phyloP scores from a whole-genome alignment of 2,329 filamentous ascomycete genomes.

The Claviceps quebecensis region DNA sequence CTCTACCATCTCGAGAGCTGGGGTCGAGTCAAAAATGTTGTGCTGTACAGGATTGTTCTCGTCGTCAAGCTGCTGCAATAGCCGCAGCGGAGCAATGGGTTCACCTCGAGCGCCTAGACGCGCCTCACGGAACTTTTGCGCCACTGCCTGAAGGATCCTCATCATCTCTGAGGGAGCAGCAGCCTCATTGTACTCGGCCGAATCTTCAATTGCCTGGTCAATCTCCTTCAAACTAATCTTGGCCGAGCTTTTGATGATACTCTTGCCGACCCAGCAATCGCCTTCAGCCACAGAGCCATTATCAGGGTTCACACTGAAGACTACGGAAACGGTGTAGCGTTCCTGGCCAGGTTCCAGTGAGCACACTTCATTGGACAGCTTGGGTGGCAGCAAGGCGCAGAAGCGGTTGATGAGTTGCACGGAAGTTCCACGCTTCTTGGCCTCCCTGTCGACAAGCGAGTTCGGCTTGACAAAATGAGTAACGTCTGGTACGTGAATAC shows the following conservation, averaged over 20 bases:
- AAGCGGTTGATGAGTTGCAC: slow-evolving; percentile 86
- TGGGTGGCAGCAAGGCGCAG: slow-evolving; percentile 77
- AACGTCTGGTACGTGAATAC: slow-evolving; percentile 88
- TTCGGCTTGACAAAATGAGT: slow-evolving; percentile 95
- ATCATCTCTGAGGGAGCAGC: slow-evolving; percentile 63
- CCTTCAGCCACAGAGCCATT: slow-evolving; percentile 69
- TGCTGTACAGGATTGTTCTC: slow-evolving; percentile 95
- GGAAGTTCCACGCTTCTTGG: slow-evolving; percentile 92
- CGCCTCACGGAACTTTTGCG: slow-evolving; percentile 80
- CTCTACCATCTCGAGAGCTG: slow-evolving; percentile 84
- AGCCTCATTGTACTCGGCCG: slow-evolving; percentile 45
- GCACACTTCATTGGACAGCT: slow-evolving; percentile 75
- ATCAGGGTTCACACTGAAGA: slow-evolving; percentile 77
- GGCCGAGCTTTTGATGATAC: slow-evolving; percentile 80
- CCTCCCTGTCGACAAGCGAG: slow-evolving; percentile 89
- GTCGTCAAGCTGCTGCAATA: slow-evolving; percentile 89
- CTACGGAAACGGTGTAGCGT: slow-evolving; percentile 78
- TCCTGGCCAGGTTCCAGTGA: slow-evolving; percentile 79
- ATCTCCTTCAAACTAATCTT: slow-evolving; percentile 78
- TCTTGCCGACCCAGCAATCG: slow-evolving; percentile 87
- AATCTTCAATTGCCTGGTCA: slow-evolving; percentile 61
- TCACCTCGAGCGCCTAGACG: slow-evolving; percentile 69
- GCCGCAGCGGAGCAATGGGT: slow-evolving; percentile 70
- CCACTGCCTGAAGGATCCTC: slow-evolving; percentile 64
- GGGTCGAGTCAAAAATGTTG: slow-evolving; percentile 87